Evolutionary conservation across 345 rosid species (phyloP), one percentile per base, ranked within the genome.

Genomic region (Citrus trifoliata): DNA sequence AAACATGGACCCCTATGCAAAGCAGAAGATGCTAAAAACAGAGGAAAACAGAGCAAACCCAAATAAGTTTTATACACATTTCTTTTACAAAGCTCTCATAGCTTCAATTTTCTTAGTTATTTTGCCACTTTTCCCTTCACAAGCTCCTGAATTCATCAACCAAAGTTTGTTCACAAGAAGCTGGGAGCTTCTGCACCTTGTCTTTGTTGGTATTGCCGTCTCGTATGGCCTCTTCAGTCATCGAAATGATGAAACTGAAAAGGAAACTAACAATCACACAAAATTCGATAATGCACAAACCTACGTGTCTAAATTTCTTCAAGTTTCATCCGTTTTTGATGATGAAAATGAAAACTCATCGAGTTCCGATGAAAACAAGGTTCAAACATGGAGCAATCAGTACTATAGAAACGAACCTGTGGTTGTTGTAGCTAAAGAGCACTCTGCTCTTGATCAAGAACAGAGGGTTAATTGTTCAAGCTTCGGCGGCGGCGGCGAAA

Each of bases 161-260:
- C 95, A 92, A 82, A 86, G 89, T 46, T 70, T 88, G 18, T 79
- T 85, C 78, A 86, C 80, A 60, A 80, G 93, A 82, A 88, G 89
- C 73, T 90, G 97, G 97, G 99, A 94, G 88, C 90, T 97, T 82
- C 93, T 97, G 53, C 99, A 94, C 86, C 92, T 97, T 13, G 40
- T 97, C 70, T 84, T 97, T 40, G 98, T 97, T 72, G 99, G 99
- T 10, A 92, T 97, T 76, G 99, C 98, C 27, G 94, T 97, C 81
- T 94, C 99, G n/a, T 97, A 93, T 77, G 99, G 99, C 53, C 93
- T 94, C 19, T 94, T 97, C 80, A 93, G 98, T 87, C 75, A 87
- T 61, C 80, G 91, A 30, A 90, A 88, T 42, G 87, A 89, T 19
- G 94, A 90, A 28, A 78, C 82, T 6, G 87, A 87, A 5, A 86